These are phyloP conservation scores for Ustilago crameri DNA, from an alignment of 1,284 basidiomycete genomes.

Conservation along the genomic window DNA sequence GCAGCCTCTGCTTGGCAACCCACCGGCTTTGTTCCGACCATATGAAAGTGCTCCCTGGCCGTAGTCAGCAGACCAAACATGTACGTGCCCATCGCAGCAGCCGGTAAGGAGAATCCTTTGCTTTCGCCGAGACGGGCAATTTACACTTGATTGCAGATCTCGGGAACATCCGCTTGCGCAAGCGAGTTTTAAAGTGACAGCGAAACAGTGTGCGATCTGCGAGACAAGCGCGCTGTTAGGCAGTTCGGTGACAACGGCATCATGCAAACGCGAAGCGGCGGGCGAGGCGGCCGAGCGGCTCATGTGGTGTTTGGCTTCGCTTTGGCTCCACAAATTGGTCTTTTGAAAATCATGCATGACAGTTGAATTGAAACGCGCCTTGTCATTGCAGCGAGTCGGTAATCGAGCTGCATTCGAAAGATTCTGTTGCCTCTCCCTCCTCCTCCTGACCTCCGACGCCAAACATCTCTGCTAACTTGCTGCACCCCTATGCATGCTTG, in stretches of 20 bases:
- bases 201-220: slow-evolving; percentile 6
- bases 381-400: not conserved
- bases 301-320: not conserved
- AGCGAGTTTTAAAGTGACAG: slow-evolving; percentile 5
- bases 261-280: slow-evolving; percentile 14
- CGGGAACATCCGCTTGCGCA: slow-evolving; percentile 1
- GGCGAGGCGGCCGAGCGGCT: slow-evolving; percentile 15
- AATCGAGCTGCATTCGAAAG: slow-evolving; percentile 16
- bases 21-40: not conserved
- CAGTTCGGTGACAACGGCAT: slow-evolving; percentile 19
- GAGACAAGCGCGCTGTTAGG: slow-evolving; percentile 7
- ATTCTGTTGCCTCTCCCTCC: slow-evolving; percentile 12
- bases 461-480: too few relatives aligned
- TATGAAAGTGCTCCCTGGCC: too few relatives aligned
- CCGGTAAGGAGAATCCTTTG: not conserved
- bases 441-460: not conserved
- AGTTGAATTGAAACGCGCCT: not conserved
- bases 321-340: not conserved
- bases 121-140: not conserved
- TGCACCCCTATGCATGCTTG: not conserved
- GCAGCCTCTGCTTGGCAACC: not conserved
- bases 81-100: too few relatives aligned
- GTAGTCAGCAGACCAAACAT: too few relatives aligned
- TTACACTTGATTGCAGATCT: slow-evolving; percentile 2
- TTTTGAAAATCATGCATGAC: not conserved